phyloP scores from a whole-genome alignment of 208 protist species.

The Leishmania tarentolae region DNA sequence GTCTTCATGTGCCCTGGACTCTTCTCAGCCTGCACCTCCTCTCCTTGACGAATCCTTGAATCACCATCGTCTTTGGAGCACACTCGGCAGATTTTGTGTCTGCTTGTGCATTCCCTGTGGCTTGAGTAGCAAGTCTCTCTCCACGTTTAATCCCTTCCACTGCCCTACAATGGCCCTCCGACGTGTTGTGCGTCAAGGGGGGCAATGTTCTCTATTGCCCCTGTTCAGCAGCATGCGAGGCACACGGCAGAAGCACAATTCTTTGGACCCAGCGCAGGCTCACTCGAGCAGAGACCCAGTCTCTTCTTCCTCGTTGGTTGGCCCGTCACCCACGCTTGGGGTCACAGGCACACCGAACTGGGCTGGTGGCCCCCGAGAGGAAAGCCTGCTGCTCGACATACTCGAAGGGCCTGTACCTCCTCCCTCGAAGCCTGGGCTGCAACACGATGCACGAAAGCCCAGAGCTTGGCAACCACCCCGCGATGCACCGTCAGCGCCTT shows the following conservation, averaged over 20 bases:
- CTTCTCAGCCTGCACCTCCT: not conserved
- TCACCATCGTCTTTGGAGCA: not conserved
- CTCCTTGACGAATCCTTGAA: not conserved
- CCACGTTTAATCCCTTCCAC: not conserved
- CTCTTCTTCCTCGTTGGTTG: not conserved
- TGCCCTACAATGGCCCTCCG: not conserved
- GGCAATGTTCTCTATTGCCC: not conserved
- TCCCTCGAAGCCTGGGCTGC: not conserved
- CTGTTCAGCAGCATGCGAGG: not conserved
- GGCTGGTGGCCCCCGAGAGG: not conserved
- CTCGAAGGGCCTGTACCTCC: not conserved
- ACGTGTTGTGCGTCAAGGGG: not conserved
- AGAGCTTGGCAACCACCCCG: not conserved
- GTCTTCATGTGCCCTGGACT: not conserved
- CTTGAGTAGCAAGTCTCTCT: not conserved
- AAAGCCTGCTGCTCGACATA: constrained; percentile 16
- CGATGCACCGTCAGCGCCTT: not conserved
- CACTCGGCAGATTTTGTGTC: not conserved
- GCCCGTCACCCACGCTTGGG: not conserved
- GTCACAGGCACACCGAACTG: not conserved
- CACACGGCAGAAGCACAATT: not conserved
- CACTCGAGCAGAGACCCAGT: not conserved
- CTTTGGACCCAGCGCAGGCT: not conserved
- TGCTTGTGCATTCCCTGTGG: not conserved
- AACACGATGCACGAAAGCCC: not conserved